Evolutionary conservation across 2,329 filamentous ascomycete species (phyloP).

Genomic region (Penicillium sp.): DNA sequence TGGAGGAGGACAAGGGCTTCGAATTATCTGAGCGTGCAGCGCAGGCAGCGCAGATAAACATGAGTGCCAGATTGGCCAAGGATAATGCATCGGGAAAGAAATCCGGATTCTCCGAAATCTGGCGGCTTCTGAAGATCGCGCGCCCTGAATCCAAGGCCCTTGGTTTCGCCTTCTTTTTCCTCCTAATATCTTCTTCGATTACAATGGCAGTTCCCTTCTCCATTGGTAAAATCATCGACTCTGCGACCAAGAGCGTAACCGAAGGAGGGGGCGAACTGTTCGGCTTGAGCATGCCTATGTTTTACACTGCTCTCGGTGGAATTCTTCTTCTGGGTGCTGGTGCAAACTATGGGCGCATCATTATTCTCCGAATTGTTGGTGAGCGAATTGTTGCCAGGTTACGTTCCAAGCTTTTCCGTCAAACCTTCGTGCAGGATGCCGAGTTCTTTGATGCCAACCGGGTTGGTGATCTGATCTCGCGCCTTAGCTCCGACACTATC

Average conservation of each 20-base stretch:
- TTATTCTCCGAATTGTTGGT: constrained; percentile 88
- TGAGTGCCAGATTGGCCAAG: constrained; percentile 82
- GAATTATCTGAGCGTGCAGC: constrained; percentile 77
- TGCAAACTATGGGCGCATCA: constrained; percentile 91
- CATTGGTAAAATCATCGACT: constrained; percentile 91
- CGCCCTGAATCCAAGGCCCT: constrained; percentile 78
- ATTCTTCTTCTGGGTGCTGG: constrained; percentile 79
- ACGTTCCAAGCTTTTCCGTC: constrained; percentile 82
- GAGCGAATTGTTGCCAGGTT: constrained; percentile 90
- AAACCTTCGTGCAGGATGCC: constrained; percentile 94
- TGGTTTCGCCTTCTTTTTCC: constrained; percentile 72
- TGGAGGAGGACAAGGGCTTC: constrained; percentile 62
- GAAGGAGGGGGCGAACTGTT: constrained; percentile 69
- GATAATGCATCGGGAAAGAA: constrained; percentile 59
- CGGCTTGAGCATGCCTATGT: constrained; percentile 78
- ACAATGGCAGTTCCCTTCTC: constrained; percentile 97
- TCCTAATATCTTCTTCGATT: constrained; percentile 85
- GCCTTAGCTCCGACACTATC: constrained; percentile 91
- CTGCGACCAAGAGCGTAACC: constrained; percentile 70
- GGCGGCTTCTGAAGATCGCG: constrained; percentile 84
- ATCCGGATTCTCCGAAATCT: constrained; percentile 72
- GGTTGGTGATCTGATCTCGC: constrained; percentile 92
- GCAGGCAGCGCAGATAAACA: constrained; percentile 82
- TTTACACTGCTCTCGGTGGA: constrained; percentile 75
- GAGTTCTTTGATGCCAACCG: constrained; percentile 99